phyloP scores from a whole-genome alignment of 2,329 filamentous ascomycete species.

The Calycina marina region DNA sequence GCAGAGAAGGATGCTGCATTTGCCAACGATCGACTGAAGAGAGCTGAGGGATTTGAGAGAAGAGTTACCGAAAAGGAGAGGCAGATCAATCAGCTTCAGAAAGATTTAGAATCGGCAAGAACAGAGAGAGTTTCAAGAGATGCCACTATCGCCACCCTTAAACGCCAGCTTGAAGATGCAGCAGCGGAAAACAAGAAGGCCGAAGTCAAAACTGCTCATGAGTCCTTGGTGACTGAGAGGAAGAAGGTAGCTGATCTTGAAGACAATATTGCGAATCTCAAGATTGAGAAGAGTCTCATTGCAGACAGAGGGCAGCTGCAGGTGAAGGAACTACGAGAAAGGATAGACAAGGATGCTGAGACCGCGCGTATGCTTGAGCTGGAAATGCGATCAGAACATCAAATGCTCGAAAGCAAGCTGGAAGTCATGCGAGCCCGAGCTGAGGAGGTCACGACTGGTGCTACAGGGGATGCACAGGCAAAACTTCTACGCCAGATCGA shows the following conservation, averaged over 20 bases:
- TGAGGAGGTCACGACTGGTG: conserved; percentile 78
- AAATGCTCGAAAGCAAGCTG: conserved; percentile 74
- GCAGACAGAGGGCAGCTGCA: conserved; percentile 57
- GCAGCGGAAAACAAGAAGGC: conserved; percentile 51
- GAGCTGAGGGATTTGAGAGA: conserved; percentile 40
- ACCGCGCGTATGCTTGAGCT: conserved; percentile 52
- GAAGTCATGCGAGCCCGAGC: conserved; percentile 74
- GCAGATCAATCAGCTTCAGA: conserved; percentile 33
- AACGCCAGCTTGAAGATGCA: conserved; percentile 53
- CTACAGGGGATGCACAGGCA: conserved; percentile 67
- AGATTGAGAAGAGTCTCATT: conserved; percentile 63
- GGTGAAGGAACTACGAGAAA: conserved; percentile 57
- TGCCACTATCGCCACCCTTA: conserved; percentile 51
- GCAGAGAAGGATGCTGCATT: conserved; percentile 34
- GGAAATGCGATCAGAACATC: conserved; percentile 65
- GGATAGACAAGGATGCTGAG: conserved; percentile 58
- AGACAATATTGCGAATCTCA: conserved; percentile 45
- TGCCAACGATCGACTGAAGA: conserved; percentile 32
- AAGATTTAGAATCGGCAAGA: conserved; percentile 45
- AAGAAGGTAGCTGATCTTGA: conserved; percentile 38
- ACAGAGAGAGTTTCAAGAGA: conserved; percentile 49
- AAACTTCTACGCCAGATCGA: conserved; percentile 90
- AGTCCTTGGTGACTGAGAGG: conserved; percentile 54
- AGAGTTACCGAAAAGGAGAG: conserved; percentile 37
- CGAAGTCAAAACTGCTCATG: conserved; percentile 50